Conservation (phyloP, 768 basidiomycete species). For the Russula lepida region DNA sequence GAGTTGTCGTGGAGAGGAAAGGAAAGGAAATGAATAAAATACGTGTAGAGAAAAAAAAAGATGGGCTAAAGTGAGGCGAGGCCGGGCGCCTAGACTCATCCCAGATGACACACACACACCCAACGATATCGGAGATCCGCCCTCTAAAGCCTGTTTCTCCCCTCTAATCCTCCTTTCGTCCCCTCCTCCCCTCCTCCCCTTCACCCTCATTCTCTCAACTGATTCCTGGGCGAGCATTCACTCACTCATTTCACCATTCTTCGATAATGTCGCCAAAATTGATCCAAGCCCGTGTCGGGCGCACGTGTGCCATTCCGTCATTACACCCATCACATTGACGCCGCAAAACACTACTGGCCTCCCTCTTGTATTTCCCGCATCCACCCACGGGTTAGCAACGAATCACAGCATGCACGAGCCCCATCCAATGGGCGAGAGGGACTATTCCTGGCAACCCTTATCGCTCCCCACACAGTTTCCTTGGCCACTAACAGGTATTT, state of each 20-base stretch:
- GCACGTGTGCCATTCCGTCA: slow-evolving; percentile 14
- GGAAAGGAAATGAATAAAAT: background rate
- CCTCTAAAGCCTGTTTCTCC: slow-evolving; percentile 14
- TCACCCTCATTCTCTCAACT: background rate
- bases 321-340: background rate
- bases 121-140: background rate
- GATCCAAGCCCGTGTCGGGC: background rate
- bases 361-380: background rate
- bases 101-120: slow-evolving; percentile 1
- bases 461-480: background rate
- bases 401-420: background rate
- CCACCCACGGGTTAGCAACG: background rate
- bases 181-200: background rate
- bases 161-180: no score
- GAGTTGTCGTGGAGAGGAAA: background rate
- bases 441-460: background rate
- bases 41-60: background rate
- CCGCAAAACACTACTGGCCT: background rate
- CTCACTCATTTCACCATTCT: background rate
- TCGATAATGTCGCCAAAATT: background rate
- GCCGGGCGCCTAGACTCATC: slow-evolving; percentile 5
- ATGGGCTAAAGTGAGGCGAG: slow-evolving; percentile 2
- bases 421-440: background rate
- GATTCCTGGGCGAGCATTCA: background rate
- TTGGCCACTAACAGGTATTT: background rate